Evolutionary conservation across 805 yeast species (phyloP), one percentile per base, ranked within the genome.

Genomic region (Nakazawaea pomicola): DNA sequence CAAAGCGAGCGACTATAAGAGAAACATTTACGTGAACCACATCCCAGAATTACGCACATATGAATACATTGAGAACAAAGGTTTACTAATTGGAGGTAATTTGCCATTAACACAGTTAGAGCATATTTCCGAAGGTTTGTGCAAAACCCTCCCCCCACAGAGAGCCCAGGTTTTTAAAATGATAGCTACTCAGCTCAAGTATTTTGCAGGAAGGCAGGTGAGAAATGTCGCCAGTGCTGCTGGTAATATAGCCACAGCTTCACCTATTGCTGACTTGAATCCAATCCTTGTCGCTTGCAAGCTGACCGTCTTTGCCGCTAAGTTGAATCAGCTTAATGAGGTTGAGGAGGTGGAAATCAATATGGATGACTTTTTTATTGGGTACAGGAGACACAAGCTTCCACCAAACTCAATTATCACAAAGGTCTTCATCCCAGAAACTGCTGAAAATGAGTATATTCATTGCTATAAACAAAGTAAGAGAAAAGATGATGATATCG

Each of bases 181-280:
- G 11, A 64, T 70, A 27, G 54, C 61, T 12, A 51, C 58, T 16
- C 76, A 70, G 48, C 54, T 70, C 42, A 68, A 69, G 49, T 60
- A 64, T 44, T 70, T 70, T 51, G 76, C 76, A 0, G 74, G 75
- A 1, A 57, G 74, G 27, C 75, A 71, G 45, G 68, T 70, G 40
- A 60, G 76, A 41, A 70, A 70, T 44, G 74, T 68, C 7, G 76
- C 74, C 12, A 69, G 74, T 9, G 68, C 74, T 1, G 73, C 74
- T 1, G 76, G 76, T 29, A 67, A 67, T 32, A 68, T 70, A 33
- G 72, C 69, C 15, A 70, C 76, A 1, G 75, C 75, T 2, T 66
- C 72, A 4, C 76, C 76, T 16, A 70, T 70, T 43, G 65, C 75
- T 1, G 76, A 70, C 48, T 48, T 70, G 52, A 70, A 70, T 48